A percentile compares a stretch with the other conserved stretches of the same genome.
Evolutionary conservation across 192 early-diverging fungal genomes (phyloP).

Genomic region (Chytriomyces sp.): DNA sequence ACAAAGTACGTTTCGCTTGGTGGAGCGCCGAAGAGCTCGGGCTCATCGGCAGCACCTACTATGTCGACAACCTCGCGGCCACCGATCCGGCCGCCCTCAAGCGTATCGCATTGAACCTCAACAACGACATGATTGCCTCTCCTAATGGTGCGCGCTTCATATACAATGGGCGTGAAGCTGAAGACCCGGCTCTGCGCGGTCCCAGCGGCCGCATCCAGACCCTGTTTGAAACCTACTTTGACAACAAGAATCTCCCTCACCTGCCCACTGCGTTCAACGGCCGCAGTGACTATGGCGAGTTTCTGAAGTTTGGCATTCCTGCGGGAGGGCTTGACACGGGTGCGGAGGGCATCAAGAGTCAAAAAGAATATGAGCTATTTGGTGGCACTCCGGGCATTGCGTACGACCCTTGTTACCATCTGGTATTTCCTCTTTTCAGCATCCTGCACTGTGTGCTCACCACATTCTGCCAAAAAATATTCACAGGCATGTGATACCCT

Average conservation of each 20-base stretch:
- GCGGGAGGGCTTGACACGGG: constrained; percentile 43
- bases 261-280: constrained; percentile 37
- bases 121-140: constrained; percentile 41
- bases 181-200: constrained; percentile 21
- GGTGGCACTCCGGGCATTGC: constrained; percentile 44
- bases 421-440: too few relatives aligned
- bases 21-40: constrained; percentile 45
- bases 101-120: constrained; percentile 29
- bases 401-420: constrained; percentile 50
- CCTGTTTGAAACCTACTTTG: constrained; percentile 35
- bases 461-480: too few relatives aligned
- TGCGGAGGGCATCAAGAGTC: constrained; percentile 35
- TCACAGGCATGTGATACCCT: constrained; percentile 42
- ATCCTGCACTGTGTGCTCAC: too few relatives aligned
- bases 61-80: constrained; percentile 42
- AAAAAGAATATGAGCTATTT: constrained; percentile 29
- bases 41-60: constrained; percentile 42
- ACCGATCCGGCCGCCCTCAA: constrained; percentile 28
- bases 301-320: constrained; percentile 38
- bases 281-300: constrained; percentile 36
- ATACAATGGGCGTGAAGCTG: constrained; percentile 36
- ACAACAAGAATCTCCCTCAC: constrained; percentile 22
- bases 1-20: constrained; percentile 47
- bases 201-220: constrained; percentile 36
- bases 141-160: constrained; percentile 37